Percentiles rank a stretch among this genome's conserved stretches.
phyloP scores from a whole-genome alignment of 2,329 filamentous ascomycete species.

The Sporothrix brunneoviolacea region DNA sequence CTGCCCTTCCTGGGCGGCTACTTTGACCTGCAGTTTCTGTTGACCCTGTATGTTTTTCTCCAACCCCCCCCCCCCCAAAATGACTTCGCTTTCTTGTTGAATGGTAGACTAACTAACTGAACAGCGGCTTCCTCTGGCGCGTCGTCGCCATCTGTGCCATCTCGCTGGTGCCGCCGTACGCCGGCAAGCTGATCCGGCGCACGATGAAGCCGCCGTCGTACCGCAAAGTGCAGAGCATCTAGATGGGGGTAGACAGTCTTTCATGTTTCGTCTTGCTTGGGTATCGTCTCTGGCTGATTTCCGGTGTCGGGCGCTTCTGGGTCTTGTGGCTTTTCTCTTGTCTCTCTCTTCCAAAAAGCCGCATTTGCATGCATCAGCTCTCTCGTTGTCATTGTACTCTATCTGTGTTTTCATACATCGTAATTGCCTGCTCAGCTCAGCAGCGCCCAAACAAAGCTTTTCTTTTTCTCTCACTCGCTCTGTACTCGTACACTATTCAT shows the following conservation, averaged over 20 bases:
- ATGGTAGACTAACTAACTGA: slow-evolving; percentile 19
- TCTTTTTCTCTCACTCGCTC: neutral
- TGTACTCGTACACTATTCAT: neutral
- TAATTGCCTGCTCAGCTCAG: neutral
- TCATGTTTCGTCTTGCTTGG: too few species aligned
- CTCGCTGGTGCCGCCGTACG: slow-evolving; percentile 79
- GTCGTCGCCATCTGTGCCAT: slow-evolving; percentile 73
- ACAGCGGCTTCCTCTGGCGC: slow-evolving; percentile 80
- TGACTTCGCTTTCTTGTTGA: too few species aligned
- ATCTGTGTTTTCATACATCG: neutral
- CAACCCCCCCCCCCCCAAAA: too few species aligned
- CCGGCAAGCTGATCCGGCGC: slow-evolving; percentile 74
- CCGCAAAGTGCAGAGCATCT: slow-evolving; percentile 77
- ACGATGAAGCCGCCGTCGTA: slow-evolving; percentile 90
- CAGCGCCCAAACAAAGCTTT: neutral
- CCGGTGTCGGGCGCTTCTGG: neutral
- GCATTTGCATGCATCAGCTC: neutral
- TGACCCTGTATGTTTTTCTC: slow-evolving; percentile 51
- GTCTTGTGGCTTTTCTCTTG: slow-evolving; percentile 2
- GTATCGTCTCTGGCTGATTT: too few species aligned
- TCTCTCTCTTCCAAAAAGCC: neutral
- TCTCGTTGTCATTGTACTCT: neutral
- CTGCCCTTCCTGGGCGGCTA: slow-evolving; percentile 85
- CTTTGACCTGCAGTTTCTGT: slow-evolving; percentile 75
- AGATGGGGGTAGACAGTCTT: slow-evolving; percentile 17